Conservation (phyloP, 2,329 filamentous ascomycete species). For the Penicillium thymicola region DNA sequence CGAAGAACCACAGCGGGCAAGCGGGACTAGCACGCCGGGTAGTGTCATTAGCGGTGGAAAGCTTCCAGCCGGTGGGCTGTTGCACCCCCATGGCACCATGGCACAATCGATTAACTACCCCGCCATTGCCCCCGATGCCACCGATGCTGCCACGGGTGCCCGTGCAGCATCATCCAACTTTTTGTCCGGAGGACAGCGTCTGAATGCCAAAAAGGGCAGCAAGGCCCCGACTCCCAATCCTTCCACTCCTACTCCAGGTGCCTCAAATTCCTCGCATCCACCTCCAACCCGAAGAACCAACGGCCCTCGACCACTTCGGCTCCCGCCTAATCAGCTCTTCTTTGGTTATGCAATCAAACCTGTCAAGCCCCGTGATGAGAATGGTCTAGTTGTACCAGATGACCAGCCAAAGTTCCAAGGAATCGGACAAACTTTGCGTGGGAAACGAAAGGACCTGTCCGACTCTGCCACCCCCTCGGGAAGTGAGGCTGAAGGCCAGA, state of each 20-base stretch:
- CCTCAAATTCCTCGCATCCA: conserved; percentile 48
- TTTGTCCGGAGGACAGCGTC: conserved; percentile 70
- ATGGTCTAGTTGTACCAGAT: conserved; percentile 58
- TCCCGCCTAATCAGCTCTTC: conserved; percentile 88
- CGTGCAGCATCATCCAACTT: conserved; percentile 73
- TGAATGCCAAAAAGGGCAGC: conserved; percentile 77
- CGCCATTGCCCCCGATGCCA: conserved; percentile 76
- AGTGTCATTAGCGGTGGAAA: conserved; percentile 61
- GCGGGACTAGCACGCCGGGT: conserved; percentile 82
- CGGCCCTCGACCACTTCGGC: conserved; percentile 78
- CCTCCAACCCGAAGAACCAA: conserved; percentile 56
- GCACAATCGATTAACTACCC: conserved; percentile 96
- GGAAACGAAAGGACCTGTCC: conserved; percentile 63
- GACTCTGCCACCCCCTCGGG: conserved; percentile 37
- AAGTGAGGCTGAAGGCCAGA: conserved; percentile 31
- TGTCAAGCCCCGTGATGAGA: conserved; percentile 71
- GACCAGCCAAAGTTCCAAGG: conserved; percentile 76
- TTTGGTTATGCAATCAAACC: conserved; percentile 94
- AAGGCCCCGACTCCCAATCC: conserved; percentile 72
- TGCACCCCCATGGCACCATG: conserved; percentile 90
- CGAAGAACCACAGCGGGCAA: conserved; percentile 74
- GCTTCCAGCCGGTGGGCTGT: conserved; percentile 65
- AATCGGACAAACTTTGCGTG: conserved; percentile 74
- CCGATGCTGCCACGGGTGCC: conserved; percentile 60
- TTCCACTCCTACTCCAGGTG: conserved; percentile 65